phyloP scores from a whole-genome alignment of 2,329 filamentous ascomycete genomes.

The Pseudofabraea citricarpa region DNA sequence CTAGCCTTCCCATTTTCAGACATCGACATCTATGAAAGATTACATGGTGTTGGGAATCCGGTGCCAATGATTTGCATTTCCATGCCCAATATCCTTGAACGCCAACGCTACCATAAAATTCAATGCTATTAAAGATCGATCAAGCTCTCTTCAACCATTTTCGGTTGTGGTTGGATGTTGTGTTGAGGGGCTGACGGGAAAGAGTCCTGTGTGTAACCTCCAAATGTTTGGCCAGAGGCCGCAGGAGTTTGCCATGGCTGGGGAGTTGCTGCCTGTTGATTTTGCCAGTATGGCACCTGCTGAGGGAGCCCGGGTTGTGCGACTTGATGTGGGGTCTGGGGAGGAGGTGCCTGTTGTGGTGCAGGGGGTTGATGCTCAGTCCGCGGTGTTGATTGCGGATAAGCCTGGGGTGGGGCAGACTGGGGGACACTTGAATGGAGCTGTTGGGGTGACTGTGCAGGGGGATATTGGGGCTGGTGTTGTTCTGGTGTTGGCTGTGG shows the following conservation, averaged over 20 bases:
- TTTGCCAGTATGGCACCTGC: slow-evolving; percentile 46
- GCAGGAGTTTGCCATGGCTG: slow-evolving; percentile 37
- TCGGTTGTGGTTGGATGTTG: slow-evolving; percentile 45
- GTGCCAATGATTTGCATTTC: too few species aligned
- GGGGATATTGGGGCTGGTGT: slow-evolving; percentile 30
- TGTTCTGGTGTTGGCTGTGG: slow-evolving; percentile 30
- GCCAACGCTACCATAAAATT: too few species aligned
- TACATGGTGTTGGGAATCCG: too few species aligned
- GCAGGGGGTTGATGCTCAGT: not conserved
- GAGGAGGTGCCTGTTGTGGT: not conserved
- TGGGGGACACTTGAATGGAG: slow-evolving; percentile 18
- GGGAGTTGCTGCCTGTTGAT: slow-evolving; percentile 26
- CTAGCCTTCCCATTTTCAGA: too few species aligned
- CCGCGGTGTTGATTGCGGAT: slow-evolving; percentile 21
- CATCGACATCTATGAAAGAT: too few species aligned
- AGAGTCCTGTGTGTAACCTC: slow-evolving; percentile 50
- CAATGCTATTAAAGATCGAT: slow-evolving; percentile 82
- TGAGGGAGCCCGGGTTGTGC: slow-evolving; percentile 18
- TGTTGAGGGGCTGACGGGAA: slow-evolving; percentile 65
- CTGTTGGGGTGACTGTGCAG: slow-evolving; percentile 30
- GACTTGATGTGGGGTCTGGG: not conserved
- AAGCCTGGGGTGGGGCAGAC: slow-evolving; percentile 18
- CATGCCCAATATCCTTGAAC: too few species aligned
- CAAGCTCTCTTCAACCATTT: slow-evolving; percentile 67
- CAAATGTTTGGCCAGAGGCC: slow-evolving; percentile 31